Evolutionary conservation across 163 green algal genomes (phyloP).

Genomic region (Coccomyxa subellipsoidea): DNA sequence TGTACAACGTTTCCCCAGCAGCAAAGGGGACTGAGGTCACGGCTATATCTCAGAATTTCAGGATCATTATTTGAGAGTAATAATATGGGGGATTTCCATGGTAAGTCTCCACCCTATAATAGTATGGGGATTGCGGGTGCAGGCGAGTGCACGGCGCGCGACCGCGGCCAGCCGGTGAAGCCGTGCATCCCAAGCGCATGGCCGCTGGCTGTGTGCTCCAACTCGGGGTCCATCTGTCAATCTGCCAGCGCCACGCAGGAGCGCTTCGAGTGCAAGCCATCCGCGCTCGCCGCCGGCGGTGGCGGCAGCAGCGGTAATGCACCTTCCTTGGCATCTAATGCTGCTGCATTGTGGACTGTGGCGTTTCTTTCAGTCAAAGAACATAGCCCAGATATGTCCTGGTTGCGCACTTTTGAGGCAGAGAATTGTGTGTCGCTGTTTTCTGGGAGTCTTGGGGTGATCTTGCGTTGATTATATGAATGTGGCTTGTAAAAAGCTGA

Average conservation of each 20-base stretch:
- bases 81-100: no score
- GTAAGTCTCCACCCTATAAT: no score
- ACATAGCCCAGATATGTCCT: no score
- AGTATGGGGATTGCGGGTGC: not conserved
- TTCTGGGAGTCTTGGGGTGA: not conserved
- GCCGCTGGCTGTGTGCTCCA: not conserved
- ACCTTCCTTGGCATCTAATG: not conserved
- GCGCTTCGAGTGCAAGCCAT: not conserved
- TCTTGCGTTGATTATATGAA: no score
- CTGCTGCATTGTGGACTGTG: no score
- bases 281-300: not conserved
- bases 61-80: no score
- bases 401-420: not conserved
- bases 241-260: not conserved
- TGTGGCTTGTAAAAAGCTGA: not conserved
- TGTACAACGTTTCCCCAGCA: no score
- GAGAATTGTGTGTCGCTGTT: not conserved
- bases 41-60: no score
- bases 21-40: no score
- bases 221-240: not conserved
- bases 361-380: no score
- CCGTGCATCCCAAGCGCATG: constrained; percentile 5
- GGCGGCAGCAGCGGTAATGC: not conserved
- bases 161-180: constrained; percentile 2
- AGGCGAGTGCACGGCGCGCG: not conserved